These are phyloP conservation scores for Rhododendron williamsianum DNA, from an alignment of 148 eudicot genomes.

Conservation along the genomic window DNA sequence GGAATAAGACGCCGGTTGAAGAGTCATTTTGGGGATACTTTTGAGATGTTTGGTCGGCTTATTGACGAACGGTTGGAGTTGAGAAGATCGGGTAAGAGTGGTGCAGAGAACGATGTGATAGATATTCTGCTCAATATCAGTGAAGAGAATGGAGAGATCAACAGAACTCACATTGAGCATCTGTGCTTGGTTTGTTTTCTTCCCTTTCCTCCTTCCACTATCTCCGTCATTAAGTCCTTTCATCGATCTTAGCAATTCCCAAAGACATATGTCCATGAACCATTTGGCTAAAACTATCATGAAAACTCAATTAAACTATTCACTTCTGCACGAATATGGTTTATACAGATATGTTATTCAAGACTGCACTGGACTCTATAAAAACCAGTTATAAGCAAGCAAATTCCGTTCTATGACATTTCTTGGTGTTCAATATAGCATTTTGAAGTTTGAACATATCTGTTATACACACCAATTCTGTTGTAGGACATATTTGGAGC, in stretches of 20 bases:
- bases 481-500: background rate
- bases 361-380: background rate
- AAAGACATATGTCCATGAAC: background rate
- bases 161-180: slow-evolving; percentile 12
- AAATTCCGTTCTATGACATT: background rate
- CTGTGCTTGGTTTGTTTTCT: slow-evolving; percentile 8
- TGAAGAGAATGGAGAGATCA: background rate
- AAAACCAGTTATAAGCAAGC: background rate
- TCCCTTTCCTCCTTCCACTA: background rate
- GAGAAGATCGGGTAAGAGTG: background rate
- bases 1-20: background rate
- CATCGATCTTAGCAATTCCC: background rate
- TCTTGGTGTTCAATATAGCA: no score
- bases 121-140: slow-evolving; percentile 15
- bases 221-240: background rate
- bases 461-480: background rate
- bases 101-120: slow-evolving; percentile 10
- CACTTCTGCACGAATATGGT: no score
- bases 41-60: background rate
- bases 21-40: background rate
- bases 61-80: slow-evolving; percentile 10
- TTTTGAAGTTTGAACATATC: background rate
- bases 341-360: background rate
- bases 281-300: background rate
- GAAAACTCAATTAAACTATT: no score